Conservation (phyloP, 2,329 filamentous ascomycete species). For the Scedosporium aurantiacum region DNA sequence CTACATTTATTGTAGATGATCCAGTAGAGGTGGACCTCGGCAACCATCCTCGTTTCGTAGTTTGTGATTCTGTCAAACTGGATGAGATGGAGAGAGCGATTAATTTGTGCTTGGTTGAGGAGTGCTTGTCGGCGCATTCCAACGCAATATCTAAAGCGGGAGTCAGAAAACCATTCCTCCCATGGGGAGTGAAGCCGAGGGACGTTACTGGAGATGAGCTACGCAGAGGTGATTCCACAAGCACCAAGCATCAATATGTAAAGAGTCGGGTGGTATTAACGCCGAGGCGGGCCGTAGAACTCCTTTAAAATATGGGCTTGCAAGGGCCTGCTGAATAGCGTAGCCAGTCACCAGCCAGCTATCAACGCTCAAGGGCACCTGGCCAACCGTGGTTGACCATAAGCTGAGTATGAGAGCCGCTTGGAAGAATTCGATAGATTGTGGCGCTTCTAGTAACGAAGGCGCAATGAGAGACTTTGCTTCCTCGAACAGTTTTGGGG, state of each 20-base stretch:
- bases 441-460: slow-evolving; percentile 10
- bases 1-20: slow-evolving; percentile 15
- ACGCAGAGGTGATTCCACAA: slow-evolving; percentile 19
- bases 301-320: slow-evolving; percentile 13
- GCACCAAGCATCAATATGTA: slow-evolving; percentile 12
- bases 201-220: slow-evolving; percentile 16
- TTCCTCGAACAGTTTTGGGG: slow-evolving; percentile 15
- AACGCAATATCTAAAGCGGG: slow-evolving; percentile 15
- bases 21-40: slow-evolving; percentile 19
- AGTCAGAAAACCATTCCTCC: background rate
- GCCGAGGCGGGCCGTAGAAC: background rate
- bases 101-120: slow-evolving; percentile 13
- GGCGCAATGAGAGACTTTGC: slow-evolving; percentile 12
- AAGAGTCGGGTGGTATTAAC: background rate
- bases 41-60: slow-evolving; percentile 17
- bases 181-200: background rate
- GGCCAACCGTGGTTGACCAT: slow-evolving; percentile 18
- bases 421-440: slow-evolving; percentile 16
- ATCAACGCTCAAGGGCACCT: slow-evolving; percentile 17
- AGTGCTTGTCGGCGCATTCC: slow-evolving; percentile 14
- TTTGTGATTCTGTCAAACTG: slow-evolving; percentile 11
- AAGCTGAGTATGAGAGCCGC: slow-evolving; percentile 15
- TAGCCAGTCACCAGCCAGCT: slow-evolving; percentile 17
- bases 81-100: slow-evolving; percentile 11
- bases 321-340: slow-evolving; percentile 15